Base-by-base conservation (phyloP, 148 eudicot species). In the Camellia granthamiana region DNA sequence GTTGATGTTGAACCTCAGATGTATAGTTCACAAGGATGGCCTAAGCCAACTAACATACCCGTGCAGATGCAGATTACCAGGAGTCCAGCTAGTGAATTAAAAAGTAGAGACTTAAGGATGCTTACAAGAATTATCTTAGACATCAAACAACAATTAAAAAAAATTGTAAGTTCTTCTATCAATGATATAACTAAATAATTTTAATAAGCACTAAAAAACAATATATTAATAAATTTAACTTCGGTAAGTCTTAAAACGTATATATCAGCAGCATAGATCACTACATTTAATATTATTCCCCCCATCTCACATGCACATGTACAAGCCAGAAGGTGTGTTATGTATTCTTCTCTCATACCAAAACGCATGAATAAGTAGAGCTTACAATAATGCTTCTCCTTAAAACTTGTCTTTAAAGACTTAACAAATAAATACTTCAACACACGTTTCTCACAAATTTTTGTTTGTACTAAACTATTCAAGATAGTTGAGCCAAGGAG, bases 71-170 rank as follows among this genome's bases (percentile, higher is more conserved):
- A 66, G 23, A 10, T 38, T 11, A 66, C 67, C 41, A 12, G 18
- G 16, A 23, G 14, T 38, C 43, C 38, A 11, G 9, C 1, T 52
- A 3, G 18, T 66, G 69, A 38, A 66, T 23, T 38, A 65, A 3
- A 42, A 65, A 38, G 69, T 66, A 38, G 41, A 66, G 69, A 66
- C 62, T 59, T 12, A 66, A 66, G 69, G 69, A 66, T 66, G 69
- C 6, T 44, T 38, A 66, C 44, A 66, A 38, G 41, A 38, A 42
- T 66, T 44, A 66, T 23, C 5, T 38, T 61, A 23, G 30, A 23
- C 30, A 23, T 23, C 30, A 23, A 23, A 23, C 30, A 23, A 23
- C 30, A 23, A 23, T 23, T 23, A 23, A 23, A 23, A 23, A 23
- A 23, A 23, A 23, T 23, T 23, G 30, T 23, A 23, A 23, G 30